Base-by-base conservation (phyloP, 2,329 filamentous ascomycete species). In the Colletotrichum liaoningense region DNA sequence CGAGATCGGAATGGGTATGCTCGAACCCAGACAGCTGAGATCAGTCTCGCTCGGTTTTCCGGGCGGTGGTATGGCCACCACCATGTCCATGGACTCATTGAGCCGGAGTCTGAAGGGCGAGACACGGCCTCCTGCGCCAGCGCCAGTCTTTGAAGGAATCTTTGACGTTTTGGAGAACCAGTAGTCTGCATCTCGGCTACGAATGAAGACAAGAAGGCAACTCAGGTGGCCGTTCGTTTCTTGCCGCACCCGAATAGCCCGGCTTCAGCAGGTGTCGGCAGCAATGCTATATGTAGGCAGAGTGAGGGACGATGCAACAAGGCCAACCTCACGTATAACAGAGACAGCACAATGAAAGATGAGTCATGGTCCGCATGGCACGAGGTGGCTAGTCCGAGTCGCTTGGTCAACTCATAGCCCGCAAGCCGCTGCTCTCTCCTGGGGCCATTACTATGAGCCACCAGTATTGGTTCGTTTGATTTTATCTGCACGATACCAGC, bases 141-240 rank as follows among this genome's bases (percentile, higher is more conserved):
- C 49, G 8, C 22, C 55, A 5, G 71, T 73, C 2, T 70, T 70
- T 26, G 71, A 73, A 46, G 71, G 71, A 12, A 73, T 73, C 14
- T 71, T 71, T 30, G 71, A 73, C 33, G 71, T 73, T 46, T 59
- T 73, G 35, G 62, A 73, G 26, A 73, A 73, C 49, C 42, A 66
- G 28, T 73, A 24, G 63, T 12, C 8, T 12, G 12, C 24, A 24
- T n/a, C 55, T 28, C 16, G 26, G 24, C 24, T n/a, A 24, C 9
- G 7, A 55, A 24, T 19, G 42, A 2, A n/a, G 42, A 49, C 19
- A 19, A 11, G 0, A 9, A 49, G 19, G 19, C 5, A 9, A 19
- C 42, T 9, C 19, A 49, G 8, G 19, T n/a, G 16, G 42, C 19
- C 8, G 7, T 9, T 49, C 19, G 19, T 49, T n/a, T 4, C 42